phyloP scores from a whole-genome alignment of 768 basidiomycete genomes.

The Mycena crocata region DNA sequence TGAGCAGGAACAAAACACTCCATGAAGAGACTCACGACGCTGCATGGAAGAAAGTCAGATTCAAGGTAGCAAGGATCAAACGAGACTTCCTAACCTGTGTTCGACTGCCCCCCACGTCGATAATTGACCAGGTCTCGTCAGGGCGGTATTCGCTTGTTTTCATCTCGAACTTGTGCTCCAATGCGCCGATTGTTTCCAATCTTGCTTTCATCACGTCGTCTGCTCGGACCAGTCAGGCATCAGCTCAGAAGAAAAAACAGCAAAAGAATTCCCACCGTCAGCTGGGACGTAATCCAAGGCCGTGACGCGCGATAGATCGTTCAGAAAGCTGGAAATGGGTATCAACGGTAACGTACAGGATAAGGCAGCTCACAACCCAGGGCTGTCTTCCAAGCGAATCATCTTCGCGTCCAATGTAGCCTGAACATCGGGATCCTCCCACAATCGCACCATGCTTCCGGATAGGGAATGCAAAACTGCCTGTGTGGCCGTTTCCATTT shows the following conservation, averaged over 20 bases:
- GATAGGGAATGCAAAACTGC: neutral
- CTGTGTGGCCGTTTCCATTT: neutral
- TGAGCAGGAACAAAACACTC: neutral
- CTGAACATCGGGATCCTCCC: neutral
- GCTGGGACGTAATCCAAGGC: neutral
- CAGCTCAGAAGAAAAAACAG: neutral
- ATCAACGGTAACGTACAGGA: too few species aligned
- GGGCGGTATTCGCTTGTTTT: neutral
- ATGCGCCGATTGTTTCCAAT: neutral
- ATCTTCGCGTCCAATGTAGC: neutral
- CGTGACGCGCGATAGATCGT: neutral
- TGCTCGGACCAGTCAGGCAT: neutral
- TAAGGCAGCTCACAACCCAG: neutral
- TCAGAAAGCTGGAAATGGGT: neutral
- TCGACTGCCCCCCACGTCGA: neutral
- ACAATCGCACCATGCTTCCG: neutral
- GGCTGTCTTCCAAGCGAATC: neutral
- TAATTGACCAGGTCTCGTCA: neutral
- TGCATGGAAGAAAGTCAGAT: neutral
- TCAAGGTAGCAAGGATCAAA: neutral
- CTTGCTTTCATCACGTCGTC: neutral
- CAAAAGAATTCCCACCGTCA: neutral
- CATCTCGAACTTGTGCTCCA: neutral
- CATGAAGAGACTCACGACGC: neutral
- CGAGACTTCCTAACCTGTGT: neutral